A percentile compares a stretch with the other conserved stretches of the same genome.
phyloP scores from a whole-genome alignment of 2,329 filamentous ascomycete genomes.

The Juglanconis juglandina region DNA sequence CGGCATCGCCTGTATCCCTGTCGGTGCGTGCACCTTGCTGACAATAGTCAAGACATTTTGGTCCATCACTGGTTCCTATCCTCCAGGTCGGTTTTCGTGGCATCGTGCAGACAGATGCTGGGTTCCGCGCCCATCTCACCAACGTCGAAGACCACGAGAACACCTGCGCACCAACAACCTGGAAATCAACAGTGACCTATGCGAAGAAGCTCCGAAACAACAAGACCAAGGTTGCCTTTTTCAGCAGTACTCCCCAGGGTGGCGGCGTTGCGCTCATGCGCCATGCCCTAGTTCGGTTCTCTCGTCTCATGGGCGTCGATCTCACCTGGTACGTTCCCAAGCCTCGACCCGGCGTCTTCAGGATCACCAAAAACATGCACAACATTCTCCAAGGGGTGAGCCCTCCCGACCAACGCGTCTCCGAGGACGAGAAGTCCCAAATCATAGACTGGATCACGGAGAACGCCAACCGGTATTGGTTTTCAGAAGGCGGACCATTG shows the following conservation, averaged over 20 bases:
- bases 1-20: no score
- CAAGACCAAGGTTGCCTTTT: slow-evolving; percentile 70
- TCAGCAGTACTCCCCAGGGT: slow-evolving; percentile 78
- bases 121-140: slow-evolving; percentile 59
- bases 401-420: slow-evolving; percentile 61
- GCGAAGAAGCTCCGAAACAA: slow-evolving; percentile 59
- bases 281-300: slow-evolving; percentile 71
- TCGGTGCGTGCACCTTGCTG: not conserved
- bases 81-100: slow-evolving; percentile 66
- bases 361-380: slow-evolving; percentile 83
- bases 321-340: slow-evolving; percentile 79
- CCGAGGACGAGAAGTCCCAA: slow-evolving; percentile 55
- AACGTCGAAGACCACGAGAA: slow-evolving; percentile 55
- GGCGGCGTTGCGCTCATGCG: slow-evolving; percentile 80
- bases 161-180: slow-evolving; percentile 60
- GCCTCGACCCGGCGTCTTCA: slow-evolving; percentile 73
- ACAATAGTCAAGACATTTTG: slow-evolving; percentile 55
- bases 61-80: slow-evolving; percentile 67
- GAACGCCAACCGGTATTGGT: slow-evolving; percentile 75
- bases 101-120: slow-evolving; percentile 66
- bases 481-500: slow-evolving; percentile 64
- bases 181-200: slow-evolving; percentile 62
- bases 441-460: slow-evolving; percentile 70
- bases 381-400: slow-evolving; percentile 83
- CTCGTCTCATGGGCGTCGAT: slow-evolving; percentile 63